phyloP scores from a whole-genome alignment of 345 rosid genomes.

The Dovyalis caffra region DNA sequence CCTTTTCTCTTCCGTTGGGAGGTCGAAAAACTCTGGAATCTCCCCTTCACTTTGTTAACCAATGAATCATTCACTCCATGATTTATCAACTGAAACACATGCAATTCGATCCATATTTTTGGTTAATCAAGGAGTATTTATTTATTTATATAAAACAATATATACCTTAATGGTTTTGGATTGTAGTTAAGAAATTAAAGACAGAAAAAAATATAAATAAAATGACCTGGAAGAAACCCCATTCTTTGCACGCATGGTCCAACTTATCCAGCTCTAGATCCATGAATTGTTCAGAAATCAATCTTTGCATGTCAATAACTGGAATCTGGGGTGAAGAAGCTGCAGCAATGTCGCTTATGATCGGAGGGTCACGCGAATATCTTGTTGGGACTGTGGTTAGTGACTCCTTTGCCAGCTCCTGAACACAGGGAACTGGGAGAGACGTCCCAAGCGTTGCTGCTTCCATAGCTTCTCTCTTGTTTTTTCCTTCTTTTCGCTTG shows the following conservation, averaged over 20 bases:
- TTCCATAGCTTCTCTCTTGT: no score
- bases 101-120: no score
- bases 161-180: no score
- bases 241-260: not conserved
- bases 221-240: not conserved
- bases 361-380: not conserved
- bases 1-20: slow-evolving; percentile 16
- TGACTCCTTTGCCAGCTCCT: not conserved
- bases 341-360: not conserved
- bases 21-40: slow-evolving; percentile 10
- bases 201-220: not conserved
- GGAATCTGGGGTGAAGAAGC: not conserved
- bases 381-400: not conserved
- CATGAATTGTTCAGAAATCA: not conserved
- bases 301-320: not conserved
- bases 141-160: no score
- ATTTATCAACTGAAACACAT: slow-evolving; percentile 14
- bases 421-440: not conserved
- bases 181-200: no score
- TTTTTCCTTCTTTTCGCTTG: no score
- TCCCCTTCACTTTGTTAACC: slow-evolving; percentile 14
- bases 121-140: not conserved
- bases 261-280: not conserved
- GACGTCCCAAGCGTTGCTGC: no score
- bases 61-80: slow-evolving; percentile 12